A percentile compares a stretch with the other conserved stretches of the same genome.
phyloP scores from a whole-genome alignment of 768 basidiomycete genomes.

The Sistotremastrum niveocremeum region DNA sequence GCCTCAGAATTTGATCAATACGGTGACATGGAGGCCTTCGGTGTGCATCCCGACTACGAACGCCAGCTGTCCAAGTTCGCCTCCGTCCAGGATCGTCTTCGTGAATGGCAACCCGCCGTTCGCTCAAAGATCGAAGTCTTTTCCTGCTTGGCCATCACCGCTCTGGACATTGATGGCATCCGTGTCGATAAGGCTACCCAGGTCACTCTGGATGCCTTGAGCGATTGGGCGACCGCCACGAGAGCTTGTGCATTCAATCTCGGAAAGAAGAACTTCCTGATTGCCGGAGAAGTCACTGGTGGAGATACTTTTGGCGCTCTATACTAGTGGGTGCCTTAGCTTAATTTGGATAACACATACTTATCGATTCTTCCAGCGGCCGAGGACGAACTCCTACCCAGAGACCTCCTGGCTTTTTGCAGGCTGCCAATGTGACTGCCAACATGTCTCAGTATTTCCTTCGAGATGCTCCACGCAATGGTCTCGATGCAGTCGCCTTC shows the following conservation, averaged over 20 bases:
- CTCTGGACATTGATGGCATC: constrained; percentile 86
- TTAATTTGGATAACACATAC: background rate
- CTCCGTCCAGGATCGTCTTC: constrained; percentile 89
- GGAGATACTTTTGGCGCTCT: constrained; percentile 82
- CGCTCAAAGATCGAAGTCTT: constrained; percentile 67
- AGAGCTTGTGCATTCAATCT: constrained; percentile 57
- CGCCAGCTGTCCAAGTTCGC: constrained; percentile 93
- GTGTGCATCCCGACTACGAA: constrained; percentile 89
- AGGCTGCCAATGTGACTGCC: constrained; percentile 54
- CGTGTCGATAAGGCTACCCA: constrained; percentile 94
- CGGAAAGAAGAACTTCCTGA: constrained; percentile 80
- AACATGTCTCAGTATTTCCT: constrained; percentile 64
- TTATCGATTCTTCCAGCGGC: constrained; percentile 35
- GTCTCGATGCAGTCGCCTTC: constrained; percentile 73
- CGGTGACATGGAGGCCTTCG: constrained; percentile 95
- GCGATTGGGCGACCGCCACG: constrained; percentile 61
- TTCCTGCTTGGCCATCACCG: constrained; percentile 75
- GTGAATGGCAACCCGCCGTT: constrained; percentile 79
- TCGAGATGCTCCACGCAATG: constrained; percentile 45
- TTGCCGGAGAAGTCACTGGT: constrained; percentile 89
- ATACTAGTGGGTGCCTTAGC: constrained; percentile 47
- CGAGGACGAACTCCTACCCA: constrained; percentile 76
- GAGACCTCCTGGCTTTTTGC: constrained; percentile 50
- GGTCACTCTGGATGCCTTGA: constrained; percentile 69
- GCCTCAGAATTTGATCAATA: constrained; percentile 87